Evolutionary conservation across 768 basidiomycete species (phyloP).

Genomic region (Pleurotus citrinopileatus): DNA sequence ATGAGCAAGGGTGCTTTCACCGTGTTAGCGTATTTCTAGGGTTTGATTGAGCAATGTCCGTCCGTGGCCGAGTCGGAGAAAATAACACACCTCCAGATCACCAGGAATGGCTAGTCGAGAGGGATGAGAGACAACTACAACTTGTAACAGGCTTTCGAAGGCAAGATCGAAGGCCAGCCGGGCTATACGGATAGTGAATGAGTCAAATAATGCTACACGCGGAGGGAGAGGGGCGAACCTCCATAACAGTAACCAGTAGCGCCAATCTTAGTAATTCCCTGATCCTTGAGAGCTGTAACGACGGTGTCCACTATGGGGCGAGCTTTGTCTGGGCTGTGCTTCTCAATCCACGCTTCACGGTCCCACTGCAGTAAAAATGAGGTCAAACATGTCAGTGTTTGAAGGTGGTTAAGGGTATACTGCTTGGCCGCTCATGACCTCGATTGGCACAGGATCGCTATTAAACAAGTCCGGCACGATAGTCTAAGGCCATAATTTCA

Average conservation of each 20-base stretch:
- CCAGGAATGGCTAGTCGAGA: constrained; percentile 53
- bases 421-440: constrained; percentile 12
- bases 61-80: constrained; percentile 8
- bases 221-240: constrained; percentile 17
- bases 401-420: constrained; percentile 5
- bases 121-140: constrained; percentile 53
- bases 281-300: constrained; percentile 25
- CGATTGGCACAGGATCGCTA: constrained; percentile 18
- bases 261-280: constrained; percentile 28
- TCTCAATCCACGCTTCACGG: constrained; percentile 24
- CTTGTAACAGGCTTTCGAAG: constrained; percentile 49
- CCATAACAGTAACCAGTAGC: constrained; percentile 31
- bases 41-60: too few relatives aligned
- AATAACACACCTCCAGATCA: constrained; percentile 54
- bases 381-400: background rate
- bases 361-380: constrained; percentile 14
- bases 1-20: constrained; percentile 61
- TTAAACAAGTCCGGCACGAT: constrained; percentile 39
- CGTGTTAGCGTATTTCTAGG: constrained; percentile 43
- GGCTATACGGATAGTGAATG: constrained; percentile 24
- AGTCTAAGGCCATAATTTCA: constrained; percentile 22
- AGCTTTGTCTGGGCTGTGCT: constrained; percentile 20
- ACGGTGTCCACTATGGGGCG: constrained; percentile 29
- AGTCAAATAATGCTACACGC: constrained; percentile 13
- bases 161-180: constrained; percentile 52